Evolutionary conservation across 495 filamentous ascomycete genomes (phyloP).

Genomic region (Cercophora scortea): DNA sequence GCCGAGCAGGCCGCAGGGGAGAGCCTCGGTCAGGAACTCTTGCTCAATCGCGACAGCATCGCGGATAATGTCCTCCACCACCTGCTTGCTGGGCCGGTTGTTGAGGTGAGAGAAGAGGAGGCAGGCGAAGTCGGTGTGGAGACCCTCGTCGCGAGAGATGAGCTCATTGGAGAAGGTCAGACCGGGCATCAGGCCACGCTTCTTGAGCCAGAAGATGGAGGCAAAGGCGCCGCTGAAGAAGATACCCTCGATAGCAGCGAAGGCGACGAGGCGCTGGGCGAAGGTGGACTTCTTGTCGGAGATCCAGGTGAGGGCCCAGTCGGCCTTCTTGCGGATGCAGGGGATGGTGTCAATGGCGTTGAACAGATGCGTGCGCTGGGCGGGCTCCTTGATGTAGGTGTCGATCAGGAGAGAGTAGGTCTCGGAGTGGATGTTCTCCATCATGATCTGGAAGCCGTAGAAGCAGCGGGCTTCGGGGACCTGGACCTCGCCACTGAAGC

Average conservation of each 20-base stretch:
- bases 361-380: slow-evolving; percentile 91
- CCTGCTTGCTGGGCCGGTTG: slow-evolving; percentile 73
- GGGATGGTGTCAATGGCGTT: slow-evolving; percentile 96
- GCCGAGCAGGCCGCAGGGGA: slow-evolving; percentile 84
- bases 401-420: slow-evolving; percentile 99
- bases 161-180: slow-evolving; percentile 99
- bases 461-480: slow-evolving; percentile 98
- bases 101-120: slow-evolving; percentile 92
- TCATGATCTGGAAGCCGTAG: slow-evolving; percentile 99
- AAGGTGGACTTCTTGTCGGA: slow-evolving; percentile 87
- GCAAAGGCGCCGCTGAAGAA: slow-evolving; percentile 99
- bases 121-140: slow-evolving; percentile 98
- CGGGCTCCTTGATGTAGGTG: slow-evolving; percentile 98
- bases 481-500: slow-evolving; percentile 95
- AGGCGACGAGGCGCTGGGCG: slow-evolving; percentile 90
- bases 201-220: slow-evolving; percentile 99
- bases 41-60: slow-evolving; percentile 94
- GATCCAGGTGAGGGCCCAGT: slow-evolving; percentile 97
- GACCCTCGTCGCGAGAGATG: slow-evolving; percentile 98
- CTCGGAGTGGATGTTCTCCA: slow-evolving; percentile 99
- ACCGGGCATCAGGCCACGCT: slow-evolving; percentile 97
- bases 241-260: slow-evolving; percentile 97
- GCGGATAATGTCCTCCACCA: slow-evolving; percentile 79
- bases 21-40: slow-evolving; percentile 94
- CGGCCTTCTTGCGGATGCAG: slow-evolving; percentile 93